phyloP scores from a whole-genome alignment of 306 rosid species.

The Lablab purpureus region DNA sequence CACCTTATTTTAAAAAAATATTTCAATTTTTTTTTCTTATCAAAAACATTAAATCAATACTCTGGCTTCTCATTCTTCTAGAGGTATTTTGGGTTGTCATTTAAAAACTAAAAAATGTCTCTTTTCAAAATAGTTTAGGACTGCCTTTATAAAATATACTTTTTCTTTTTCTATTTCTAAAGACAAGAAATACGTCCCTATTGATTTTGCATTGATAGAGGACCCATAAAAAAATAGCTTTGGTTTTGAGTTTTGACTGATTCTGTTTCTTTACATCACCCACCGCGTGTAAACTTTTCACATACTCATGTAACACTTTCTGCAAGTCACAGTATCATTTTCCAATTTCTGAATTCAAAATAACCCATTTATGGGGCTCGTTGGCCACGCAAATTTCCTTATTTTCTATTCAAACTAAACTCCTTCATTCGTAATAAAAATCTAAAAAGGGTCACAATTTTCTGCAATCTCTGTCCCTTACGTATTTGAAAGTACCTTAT shows the following conservation, averaged over 20 bases:
- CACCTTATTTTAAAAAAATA: no score
- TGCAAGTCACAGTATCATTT: conserved; percentile 14
- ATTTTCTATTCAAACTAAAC: conserved; percentile 51
- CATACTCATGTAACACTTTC: conserved; percentile 46
- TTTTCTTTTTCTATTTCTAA: no score
- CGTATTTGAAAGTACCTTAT: conserved; percentile 46
- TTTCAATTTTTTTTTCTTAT: no score
- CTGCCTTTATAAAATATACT: no score
- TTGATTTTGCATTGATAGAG: no score
- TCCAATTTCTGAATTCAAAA: conserved; percentile 46
- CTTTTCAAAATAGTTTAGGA: no score
- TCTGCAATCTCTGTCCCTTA: conserved; percentile 39
- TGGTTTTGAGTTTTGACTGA: conserved; percentile 42
- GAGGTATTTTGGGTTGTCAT: no score
- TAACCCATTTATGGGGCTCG: conserved; percentile 38
- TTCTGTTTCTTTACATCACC: conserved; percentile 42
- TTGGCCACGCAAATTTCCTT: background rate
- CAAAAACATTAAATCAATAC: no score
- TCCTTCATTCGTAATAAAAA: background rate
- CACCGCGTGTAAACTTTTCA: conserved; percentile 52
- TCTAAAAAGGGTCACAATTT: conserved; percentile 39
- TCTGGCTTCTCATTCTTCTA: no score
- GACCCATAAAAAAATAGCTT: background rate
- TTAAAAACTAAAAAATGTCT: no score
- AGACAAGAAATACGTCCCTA: no score